Base-by-base conservation (phyloP, 495 filamentous ascomycete species). In the Glonium stellatum region DNA sequence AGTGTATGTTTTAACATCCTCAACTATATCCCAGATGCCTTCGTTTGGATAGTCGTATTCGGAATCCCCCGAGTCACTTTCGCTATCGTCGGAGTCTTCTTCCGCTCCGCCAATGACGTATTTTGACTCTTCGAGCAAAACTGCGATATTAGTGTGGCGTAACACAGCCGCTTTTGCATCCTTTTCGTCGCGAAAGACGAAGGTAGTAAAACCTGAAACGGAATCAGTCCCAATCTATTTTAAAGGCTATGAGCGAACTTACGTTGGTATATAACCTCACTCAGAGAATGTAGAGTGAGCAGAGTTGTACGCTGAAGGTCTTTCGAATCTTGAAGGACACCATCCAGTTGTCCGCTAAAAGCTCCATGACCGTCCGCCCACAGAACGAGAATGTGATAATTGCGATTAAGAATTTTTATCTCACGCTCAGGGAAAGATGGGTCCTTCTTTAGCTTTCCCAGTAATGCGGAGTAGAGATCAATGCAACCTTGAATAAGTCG, bases 321-420 rank as follows among this genome's bases (percentile, higher is more conserved):
- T 44, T 52, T 57, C 1, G 53, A 57, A 21, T 25, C 21, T 9
- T 62, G 53, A 6, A 62, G 46, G 11, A 62, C 2, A 25, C 27
- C 31, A 41, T 62, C 59, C n/a, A 62, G 31, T 4, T 35, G 50
- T 0, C 59, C 59, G n/a, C 57, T 36, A 0, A 57, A 27, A 0
- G 34, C 54, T 11, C 13, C 19, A 36, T 62, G 59, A 27, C 59
- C 59, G 13, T 62, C 54, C 25, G 53, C 59, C 59, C 59, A 62
- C 1, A 62, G 46, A 34, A 51, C 37, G 12, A 62, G 46, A 19
- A 54, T 62, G 19, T 27, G 42, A 21, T 44, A 23, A 36, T 37
- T 42, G 4, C 59, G 59, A n/a, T 47, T 27, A 4, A 62, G 39
- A 1, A 25, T 23, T 9, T 52, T 62, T 9, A 42, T 15, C 11